Evolutionary conservation across 441 rosid species (phyloP).

Genomic region (Gossypium trilobum): DNA sequence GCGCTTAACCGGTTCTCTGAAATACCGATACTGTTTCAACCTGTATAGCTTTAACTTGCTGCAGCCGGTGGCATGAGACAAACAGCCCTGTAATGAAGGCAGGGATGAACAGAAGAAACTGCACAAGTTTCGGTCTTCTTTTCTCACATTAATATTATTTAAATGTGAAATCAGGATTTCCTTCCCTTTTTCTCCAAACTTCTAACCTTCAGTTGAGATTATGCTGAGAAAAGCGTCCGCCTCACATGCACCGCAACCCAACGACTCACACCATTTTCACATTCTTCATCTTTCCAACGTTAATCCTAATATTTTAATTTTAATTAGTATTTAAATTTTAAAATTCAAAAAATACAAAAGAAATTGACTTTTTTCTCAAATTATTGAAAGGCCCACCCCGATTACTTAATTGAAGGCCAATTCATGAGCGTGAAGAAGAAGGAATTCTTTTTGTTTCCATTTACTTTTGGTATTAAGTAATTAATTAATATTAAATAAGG

Average conservation of each 20-base stretch:
- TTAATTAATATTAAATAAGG: too few relatives aligned
- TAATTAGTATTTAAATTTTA: too few relatives aligned
- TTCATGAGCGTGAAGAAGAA: neutral
- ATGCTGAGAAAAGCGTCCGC: constrained; percentile 12
- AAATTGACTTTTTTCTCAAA: too few relatives aligned
- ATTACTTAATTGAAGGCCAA: neutral
- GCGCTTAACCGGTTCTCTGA: constrained; percentile 6
- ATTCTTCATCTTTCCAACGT: neutral
- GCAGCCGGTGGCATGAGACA: constrained; percentile 19
- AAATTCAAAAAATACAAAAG: too few relatives aligned
- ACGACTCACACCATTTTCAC: neutral
- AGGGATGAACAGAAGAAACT: neutral
- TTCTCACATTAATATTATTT: neutral
- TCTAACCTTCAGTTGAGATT: constrained; percentile 27
- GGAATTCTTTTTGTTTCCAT: neutral
- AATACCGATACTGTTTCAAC: neutral
- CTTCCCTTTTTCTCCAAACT: neutral
- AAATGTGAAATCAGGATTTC: neutral
- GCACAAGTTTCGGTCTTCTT: constrained; percentile 16
- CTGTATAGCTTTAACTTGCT: constrained; percentile 15
- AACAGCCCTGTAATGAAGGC: neutral
- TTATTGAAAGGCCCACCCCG: too few relatives aligned
- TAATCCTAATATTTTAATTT: too few relatives aligned
- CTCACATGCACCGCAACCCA: constrained; percentile 19
- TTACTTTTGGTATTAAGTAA: neutral